Evolutionary conservation across 1,284 basidiomycete genomes (phyloP).

Genomic region (Golubevia sp.): DNA sequence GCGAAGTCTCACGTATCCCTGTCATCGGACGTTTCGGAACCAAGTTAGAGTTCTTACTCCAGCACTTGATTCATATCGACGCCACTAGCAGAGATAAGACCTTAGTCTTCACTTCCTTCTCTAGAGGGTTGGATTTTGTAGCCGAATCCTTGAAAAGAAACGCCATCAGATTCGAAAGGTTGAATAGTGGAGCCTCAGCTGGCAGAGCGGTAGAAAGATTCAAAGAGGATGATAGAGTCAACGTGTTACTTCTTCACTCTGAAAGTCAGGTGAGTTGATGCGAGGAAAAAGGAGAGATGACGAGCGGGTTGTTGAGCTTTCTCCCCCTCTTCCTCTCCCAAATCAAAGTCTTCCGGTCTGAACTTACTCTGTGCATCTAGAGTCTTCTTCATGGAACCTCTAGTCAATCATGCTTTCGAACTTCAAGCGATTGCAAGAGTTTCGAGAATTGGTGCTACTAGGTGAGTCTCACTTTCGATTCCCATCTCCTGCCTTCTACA

Average conservation of each 20-base stretch:
- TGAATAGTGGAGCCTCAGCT: constrained; percentile 23
- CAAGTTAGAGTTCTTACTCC: constrained; percentile 50
- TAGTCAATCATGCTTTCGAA: constrained; percentile 48
- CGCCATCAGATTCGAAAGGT: constrained; percentile 29
- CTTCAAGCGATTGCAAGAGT: constrained; percentile 53
- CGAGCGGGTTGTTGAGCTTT: too few species aligned
- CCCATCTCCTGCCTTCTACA: too few species aligned
- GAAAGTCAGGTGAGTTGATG: too few species aligned
- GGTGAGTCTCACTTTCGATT: too few species aligned
- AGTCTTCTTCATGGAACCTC: constrained; percentile 49
- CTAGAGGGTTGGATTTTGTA: constrained; percentile 46
- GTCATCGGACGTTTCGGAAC: constrained; percentile 40
- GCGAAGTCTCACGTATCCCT: not conserved
- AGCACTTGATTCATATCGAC: constrained; percentile 25
- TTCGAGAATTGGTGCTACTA: constrained; percentile 52
- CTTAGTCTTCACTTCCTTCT: constrained; percentile 51
- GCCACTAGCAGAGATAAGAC: constrained; percentile 31
- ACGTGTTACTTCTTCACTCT: constrained; percentile 51
- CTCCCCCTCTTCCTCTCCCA: too few species aligned
- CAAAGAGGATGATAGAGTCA: constrained; percentile 20
- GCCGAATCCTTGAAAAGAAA: constrained; percentile 43
- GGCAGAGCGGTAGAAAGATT: constrained; percentile 27
- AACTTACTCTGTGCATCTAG: constrained; percentile 44
- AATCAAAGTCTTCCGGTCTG: constrained; percentile 45
- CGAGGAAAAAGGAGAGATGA: too few species aligned